Evolutionary conservation across 805 yeast genomes (phyloP).

Genomic region (Myxozyma neglecta): DNA sequence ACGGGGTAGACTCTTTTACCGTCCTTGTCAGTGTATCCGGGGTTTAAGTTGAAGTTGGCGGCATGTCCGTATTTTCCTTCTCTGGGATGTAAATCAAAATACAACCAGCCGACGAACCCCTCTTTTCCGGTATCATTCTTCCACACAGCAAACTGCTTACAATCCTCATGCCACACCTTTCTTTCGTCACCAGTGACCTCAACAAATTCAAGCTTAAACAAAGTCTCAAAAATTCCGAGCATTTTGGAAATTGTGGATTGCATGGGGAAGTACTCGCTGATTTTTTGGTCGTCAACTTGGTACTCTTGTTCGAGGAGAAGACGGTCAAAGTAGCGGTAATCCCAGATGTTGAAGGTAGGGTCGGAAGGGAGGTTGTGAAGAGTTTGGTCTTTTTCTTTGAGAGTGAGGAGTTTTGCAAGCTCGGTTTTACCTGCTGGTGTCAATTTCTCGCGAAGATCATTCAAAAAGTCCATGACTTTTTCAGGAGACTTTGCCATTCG

Average conservation of each 20-base stretch:
- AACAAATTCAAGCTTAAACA: slow-evolving; percentile 68
- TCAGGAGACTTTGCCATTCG: slow-evolving; percentile 75
- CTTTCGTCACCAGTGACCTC: slow-evolving; percentile 47
- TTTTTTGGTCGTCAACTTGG: slow-evolving; percentile 68
- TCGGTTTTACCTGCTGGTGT: slow-evolving; percentile 61
- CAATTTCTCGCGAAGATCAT: slow-evolving; percentile 60
- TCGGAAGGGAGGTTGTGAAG: slow-evolving; percentile 49
- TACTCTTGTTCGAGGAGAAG: slow-evolving; percentile 65
- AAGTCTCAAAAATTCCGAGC: slow-evolving; percentile 67
- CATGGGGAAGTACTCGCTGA: slow-evolving; percentile 78
- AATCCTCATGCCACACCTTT: slow-evolving; percentile 79
- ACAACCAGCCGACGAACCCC: slow-evolving; percentile 71
- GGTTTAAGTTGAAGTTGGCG: slow-evolving; percentile 70
- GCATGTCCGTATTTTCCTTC: slow-evolving; percentile 88
- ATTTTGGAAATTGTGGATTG: slow-evolving; percentile 65
- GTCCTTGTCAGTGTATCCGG: slow-evolving; percentile 55
- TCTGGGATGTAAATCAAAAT: slow-evolving; percentile 81
- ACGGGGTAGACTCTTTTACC: slow-evolving; percentile 60
- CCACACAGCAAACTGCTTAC: slow-evolving; percentile 72
- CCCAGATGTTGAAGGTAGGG: slow-evolving; percentile 63
- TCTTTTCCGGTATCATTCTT: slow-evolving; percentile 50
- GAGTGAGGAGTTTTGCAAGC: slow-evolving; percentile 47
- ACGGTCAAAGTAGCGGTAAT: slow-evolving; percentile 65
- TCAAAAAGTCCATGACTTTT: slow-evolving; percentile 58
- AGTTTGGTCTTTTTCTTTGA: slow-evolving; percentile 57